Evolutionary conservation across 768 basidiomycete species (phyloP), one percentile per base, ranked within the genome.

Genomic region (Trametes sanguinea): DNA sequence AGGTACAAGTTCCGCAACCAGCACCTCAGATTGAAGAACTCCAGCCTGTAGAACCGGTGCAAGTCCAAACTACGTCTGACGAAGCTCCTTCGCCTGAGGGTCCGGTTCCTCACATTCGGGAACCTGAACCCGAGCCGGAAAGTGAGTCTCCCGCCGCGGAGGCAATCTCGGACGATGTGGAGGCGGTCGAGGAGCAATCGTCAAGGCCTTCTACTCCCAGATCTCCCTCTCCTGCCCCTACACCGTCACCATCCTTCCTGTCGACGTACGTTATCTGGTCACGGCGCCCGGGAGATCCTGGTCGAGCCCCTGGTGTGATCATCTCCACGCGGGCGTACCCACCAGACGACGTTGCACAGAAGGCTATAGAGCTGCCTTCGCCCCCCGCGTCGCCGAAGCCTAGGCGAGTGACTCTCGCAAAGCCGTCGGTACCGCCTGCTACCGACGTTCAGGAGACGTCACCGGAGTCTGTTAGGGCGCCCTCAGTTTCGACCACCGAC

Each of bases 221-320:
- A 13, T 64, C 60, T 33, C 57, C 65, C 8, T 58, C 54, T 13
- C 60, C 60, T 3, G 50, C 58, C 1, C 57, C 61, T 16, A 61
- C 64, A 3, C 62, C 59, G 2, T 51, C 62, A 4, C 42, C 50
- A 5, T 51, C 66, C 11, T 52, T 59, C 22, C 13, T 43, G 1
- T 63, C 65, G 9, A 74, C 75, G 40, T 90, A 83, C 75, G 87
- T 84, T 4, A 82, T 92, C 40, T 91, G 88, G 88, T 88, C 89
- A 0, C 81, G 81, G n/a, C 82, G 88, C 29, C 90, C 90, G 0
- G 74, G 78, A 2, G 76, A 90, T 69, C 90, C 90, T 0, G 75
- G 81, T 3, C 71, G 74, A 47, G 90, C 89, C 0, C 88, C 88
- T 1, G 83, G 85, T 3, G 83, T 91, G 60, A 89, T 91, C 65